A percentile compares a stretch with the other conserved stretches of the same genome.
Conservation (phyloP, 805 yeast species). For the Barnettozyma siamensis region DNA sequence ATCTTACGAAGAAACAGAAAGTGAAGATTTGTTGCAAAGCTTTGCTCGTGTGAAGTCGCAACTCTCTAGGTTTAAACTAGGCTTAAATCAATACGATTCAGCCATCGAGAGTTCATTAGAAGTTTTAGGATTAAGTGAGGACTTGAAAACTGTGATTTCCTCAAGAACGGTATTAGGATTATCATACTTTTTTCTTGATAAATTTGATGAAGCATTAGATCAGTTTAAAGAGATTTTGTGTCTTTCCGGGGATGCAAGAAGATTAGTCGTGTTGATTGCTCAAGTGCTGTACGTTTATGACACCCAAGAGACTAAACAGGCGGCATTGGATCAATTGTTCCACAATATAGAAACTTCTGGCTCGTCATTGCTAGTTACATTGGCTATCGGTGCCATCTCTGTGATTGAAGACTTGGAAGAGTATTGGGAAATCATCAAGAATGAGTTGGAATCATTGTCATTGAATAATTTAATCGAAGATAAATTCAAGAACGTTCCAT, state of each 20-base stretch:
- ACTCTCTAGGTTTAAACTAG: constrained; percentile 66
- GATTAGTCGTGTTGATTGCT: constrained; percentile 66
- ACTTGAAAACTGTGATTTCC: constrained; percentile 40
- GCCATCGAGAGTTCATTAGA: constrained; percentile 60
- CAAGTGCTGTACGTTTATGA: constrained; percentile 76
- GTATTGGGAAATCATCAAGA: constrained; percentile 53
- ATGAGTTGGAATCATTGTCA: constrained; percentile 54
- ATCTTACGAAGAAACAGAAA: constrained; percentile 51
- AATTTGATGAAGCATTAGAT: constrained; percentile 60
- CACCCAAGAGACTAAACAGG: constrained; percentile 71
- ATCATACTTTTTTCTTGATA: constrained; percentile 54
- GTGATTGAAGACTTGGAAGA: constrained; percentile 58
- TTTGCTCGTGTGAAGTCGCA: constrained; percentile 63
- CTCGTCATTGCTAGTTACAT: constrained; percentile 56
- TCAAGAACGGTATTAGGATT: constrained; percentile 69
- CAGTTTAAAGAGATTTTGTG: constrained; percentile 62
- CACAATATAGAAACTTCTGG: constrained; percentile 59
- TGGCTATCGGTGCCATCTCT: constrained; percentile 76
- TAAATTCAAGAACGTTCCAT: constrained; percentile 49
- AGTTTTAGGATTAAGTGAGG: constrained; percentile 43
- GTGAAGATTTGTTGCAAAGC: constrained; percentile 37
- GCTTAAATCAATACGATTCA: constrained; percentile 43
- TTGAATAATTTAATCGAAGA: constrained; percentile 46
- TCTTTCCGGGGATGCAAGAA: constrained; percentile 49
- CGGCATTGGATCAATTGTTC: constrained; percentile 80